These are phyloP conservation scores for Talaromyces sp. DNA, from an alignment of 2,329 filamentous ascomycete genomes.

Conservation along the genomic window DNA sequence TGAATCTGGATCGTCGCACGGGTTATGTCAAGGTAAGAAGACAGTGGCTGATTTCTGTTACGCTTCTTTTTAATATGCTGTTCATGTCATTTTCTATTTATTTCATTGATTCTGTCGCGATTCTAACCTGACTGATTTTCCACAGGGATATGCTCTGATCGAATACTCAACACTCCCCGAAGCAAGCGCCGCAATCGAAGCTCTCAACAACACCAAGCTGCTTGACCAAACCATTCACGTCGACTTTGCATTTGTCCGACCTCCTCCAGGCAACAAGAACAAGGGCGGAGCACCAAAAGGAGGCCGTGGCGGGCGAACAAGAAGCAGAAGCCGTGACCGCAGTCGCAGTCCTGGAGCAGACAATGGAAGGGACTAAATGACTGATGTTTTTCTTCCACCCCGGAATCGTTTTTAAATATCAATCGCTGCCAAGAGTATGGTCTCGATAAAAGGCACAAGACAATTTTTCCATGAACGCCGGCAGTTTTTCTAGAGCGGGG, in stretches of 20 bases:
- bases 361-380: slow-evolving; percentile 18
- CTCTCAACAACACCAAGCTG: slow-evolving; percentile 55
- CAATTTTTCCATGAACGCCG: slow-evolving; percentile 8
- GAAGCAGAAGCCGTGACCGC: slow-evolving; percentile 42
- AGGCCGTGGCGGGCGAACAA: slow-evolving; percentile 31
- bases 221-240: slow-evolving; percentile 62
- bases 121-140: not conserved
- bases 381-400: slow-evolving; percentile 4
- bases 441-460: not conserved
- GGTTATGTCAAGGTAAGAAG: slow-evolving; percentile 61
- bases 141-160: slow-evolving; percentile 61
- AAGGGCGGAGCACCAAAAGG: slow-evolving; percentile 40
- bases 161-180: slow-evolving; percentile 61
- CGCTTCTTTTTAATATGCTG: not conserved
- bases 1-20: slow-evolving; percentile 61
- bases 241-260: slow-evolving; percentile 62
- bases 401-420: not conserved
- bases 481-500: not conserved
- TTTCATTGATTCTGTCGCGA: not conserved
- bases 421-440: not conserved
- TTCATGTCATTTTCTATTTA: not conserved
- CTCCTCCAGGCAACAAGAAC: slow-evolving; percentile 45
- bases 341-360: slow-evolving; percentile 39
- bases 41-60: not conserved
- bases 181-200: slow-evolving; percentile 59